Conservation (phyloP, 2,329 filamentous ascomycete genomes). For the Apiospora phragmitis region DNA sequence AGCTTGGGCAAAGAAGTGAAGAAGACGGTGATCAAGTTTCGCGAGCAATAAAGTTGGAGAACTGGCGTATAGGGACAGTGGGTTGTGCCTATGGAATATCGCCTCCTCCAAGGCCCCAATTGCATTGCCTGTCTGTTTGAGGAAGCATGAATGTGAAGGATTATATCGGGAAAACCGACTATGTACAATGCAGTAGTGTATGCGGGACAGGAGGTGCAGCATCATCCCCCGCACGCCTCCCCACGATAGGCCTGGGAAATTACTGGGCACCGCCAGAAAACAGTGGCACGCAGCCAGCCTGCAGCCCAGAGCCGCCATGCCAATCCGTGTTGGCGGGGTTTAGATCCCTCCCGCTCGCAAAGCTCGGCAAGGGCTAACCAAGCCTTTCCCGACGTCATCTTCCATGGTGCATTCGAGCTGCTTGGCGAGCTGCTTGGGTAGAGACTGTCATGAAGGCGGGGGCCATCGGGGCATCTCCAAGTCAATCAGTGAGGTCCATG, state of each 20-base stretch:
- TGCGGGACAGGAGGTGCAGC: background rate
- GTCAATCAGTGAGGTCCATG: background rate
- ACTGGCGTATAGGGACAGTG: background rate
- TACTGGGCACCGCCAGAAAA: background rate
- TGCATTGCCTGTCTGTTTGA: background rate
- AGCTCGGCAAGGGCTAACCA: background rate
- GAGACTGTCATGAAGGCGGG: background rate
- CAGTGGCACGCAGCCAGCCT: background rate
- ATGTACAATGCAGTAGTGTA: background rate
- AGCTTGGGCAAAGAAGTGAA: background rate
- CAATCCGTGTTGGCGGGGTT: background rate
- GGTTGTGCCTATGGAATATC: background rate
- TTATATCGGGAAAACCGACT: background rate
- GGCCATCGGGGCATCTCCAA: background rate
- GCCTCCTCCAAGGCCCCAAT: background rate
- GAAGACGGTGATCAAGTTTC: background rate
- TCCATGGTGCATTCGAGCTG: background rate
- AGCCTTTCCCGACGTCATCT: background rate
- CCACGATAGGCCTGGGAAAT: background rate
- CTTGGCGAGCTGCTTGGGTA: no score
- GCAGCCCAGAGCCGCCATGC: conserved; percentile 4
- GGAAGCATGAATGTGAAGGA: background rate
- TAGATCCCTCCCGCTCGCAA: background rate
- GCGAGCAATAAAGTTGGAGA: background rate
- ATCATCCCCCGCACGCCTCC: conserved; percentile 1